Percentiles rank a stretch among this genome's conserved stretches.
These are phyloP conservation scores for Amylocystis lapponica DNA, from an alignment of 768 basidiomycete genomes.

Conservation along the genomic window DNA sequence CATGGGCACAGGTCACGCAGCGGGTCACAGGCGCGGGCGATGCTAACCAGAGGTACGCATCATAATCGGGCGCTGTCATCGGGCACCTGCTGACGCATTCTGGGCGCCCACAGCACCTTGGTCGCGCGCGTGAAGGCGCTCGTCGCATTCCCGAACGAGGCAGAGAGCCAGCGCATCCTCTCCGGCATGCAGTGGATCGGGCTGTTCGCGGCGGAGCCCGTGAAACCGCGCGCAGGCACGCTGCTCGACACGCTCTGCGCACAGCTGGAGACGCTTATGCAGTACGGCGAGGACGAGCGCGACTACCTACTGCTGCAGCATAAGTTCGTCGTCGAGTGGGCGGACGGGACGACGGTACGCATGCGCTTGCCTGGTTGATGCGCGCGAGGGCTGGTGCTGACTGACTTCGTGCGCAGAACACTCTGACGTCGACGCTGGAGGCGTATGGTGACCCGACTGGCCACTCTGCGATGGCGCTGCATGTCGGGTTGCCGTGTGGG, in stretches of 20 bases:
- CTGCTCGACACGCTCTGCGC: slow-evolving; percentile 93
- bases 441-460: slow-evolving; percentile 77
- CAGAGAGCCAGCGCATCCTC: slow-evolving; percentile 72
- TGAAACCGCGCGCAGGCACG: slow-evolving; percentile 60
- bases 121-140: slow-evolving; percentile 64
- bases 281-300: slow-evolving; percentile 84
- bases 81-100: neutral
- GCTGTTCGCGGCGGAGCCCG: slow-evolving; percentile 70
- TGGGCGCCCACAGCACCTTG: slow-evolving; percentile 49
- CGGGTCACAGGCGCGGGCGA: slow-evolving; percentile 65
- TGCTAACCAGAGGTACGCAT: slow-evolving; percentile 58
- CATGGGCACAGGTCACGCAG: slow-evolving; percentile 82
- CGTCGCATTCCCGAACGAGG: slow-evolving; percentile 64
- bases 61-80: too few species aligned
- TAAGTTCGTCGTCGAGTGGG: slow-evolving; percentile 90
- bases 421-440: slow-evolving; percentile 86
- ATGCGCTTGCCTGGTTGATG: neutral
- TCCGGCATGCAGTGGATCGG: slow-evolving; percentile 94
- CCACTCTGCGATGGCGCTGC: slow-evolving; percentile 85
- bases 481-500: slow-evolving; percentile 91
- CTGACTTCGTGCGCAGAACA: slow-evolving; percentile 47
- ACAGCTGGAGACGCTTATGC: slow-evolving; percentile 85
- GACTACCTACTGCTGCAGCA: slow-evolving; percentile 98
- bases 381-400: neutral
- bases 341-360: slow-evolving; percentile 68